Evolutionary conservation across 2,329 filamentous ascomycete species (phyloP).

Genomic region (Colletotrichum eleusines): DNA sequence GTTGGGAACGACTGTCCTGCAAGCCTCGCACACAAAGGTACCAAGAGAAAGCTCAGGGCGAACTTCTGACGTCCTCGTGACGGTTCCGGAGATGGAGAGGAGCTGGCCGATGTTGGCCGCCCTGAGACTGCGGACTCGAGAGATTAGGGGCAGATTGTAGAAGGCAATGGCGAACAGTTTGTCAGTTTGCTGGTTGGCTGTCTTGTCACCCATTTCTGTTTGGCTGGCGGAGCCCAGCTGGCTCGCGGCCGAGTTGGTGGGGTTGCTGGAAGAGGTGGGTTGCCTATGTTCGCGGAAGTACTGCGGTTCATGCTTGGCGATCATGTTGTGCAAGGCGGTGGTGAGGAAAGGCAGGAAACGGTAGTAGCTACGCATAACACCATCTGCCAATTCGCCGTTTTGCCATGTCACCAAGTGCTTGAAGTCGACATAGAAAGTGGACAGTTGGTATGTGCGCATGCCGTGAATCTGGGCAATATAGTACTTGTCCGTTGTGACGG

Average conservation of each 20-base stretch:
- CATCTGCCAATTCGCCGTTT: conserved; percentile 85
- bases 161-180: conserved; percentile 95
- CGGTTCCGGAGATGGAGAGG: conserved; percentile 95
- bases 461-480: conserved; percentile 87
- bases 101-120: conserved; percentile 93
- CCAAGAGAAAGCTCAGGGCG: conserved; percentile 91
- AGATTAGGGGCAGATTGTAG: conserved; percentile 91
- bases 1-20: conserved; percentile 86
- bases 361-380: conserved; percentile 92
- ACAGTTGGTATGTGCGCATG: conserved; percentile 79
- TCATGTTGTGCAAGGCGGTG: conserved; percentile 89
- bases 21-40: conserved; percentile 92
- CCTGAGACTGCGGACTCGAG: conserved; percentile 85
- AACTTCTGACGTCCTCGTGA: conserved; percentile 96
- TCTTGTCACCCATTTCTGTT: conserved; percentile 78
- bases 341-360: conserved; percentile 94
- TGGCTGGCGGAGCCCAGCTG: conserved; percentile 72
- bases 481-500: conserved; percentile 82
- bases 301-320: conserved; percentile 91
- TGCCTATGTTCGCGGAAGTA: conserved; percentile 96
- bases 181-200: conserved; percentile 93
- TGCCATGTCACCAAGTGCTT: conserved; percentile 83
- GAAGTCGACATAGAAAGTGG: conserved; percentile 88
- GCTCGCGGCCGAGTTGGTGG: conserved; percentile 76
- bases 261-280: conserved; percentile 79